phyloP scores from a whole-genome alignment of 2,329 filamentous ascomycete species.

The Colletotrichum camelliae region DNA sequence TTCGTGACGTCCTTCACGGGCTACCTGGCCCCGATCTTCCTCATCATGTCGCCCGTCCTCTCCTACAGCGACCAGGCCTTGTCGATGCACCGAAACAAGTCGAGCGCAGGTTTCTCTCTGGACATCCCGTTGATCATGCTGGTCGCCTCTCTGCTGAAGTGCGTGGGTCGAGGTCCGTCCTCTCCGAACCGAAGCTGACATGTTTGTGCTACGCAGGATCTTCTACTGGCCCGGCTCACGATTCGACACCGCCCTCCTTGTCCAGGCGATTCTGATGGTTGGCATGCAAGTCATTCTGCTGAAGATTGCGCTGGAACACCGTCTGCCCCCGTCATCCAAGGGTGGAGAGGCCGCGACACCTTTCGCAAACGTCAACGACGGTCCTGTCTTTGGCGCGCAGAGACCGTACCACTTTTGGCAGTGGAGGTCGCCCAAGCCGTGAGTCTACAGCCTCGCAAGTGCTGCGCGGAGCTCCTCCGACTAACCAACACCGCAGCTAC shows the following conservation, averaged over 20 bases:
- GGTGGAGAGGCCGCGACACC: slow-evolving; percentile 66
- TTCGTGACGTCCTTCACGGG: slow-evolving; percentile 53
- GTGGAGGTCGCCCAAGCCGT: slow-evolving; percentile 75
- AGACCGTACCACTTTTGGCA: slow-evolving; percentile 84
- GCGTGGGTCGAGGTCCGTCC: slow-evolving; percentile 21
- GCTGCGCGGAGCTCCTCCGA: not conserved
- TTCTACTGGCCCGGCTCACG: slow-evolving; percentile 73
- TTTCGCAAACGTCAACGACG: slow-evolving; percentile 60
- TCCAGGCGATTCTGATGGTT: slow-evolving; percentile 72
- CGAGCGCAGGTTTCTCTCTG: slow-evolving; percentile 72
- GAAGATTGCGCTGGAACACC: slow-evolving; percentile 72
- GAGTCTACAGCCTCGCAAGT: slow-evolving; percentile 31
- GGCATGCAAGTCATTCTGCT: slow-evolving; percentile 66
- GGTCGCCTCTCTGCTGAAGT: slow-evolving; percentile 70
- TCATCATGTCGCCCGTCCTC: slow-evolving; percentile 67
- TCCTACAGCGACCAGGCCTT: slow-evolving; percentile 71
- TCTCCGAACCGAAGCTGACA: slow-evolving; percentile 12
- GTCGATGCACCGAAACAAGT: slow-evolving; percentile 68
- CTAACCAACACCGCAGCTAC: slow-evolving; percentile 55
- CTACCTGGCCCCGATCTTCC: slow-evolving; percentile 66
- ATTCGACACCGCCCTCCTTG: slow-evolving; percentile 67
- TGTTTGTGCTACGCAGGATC: slow-evolving; percentile 49
- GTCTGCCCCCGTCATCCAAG: slow-evolving; percentile 63
- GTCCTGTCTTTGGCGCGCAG: slow-evolving; percentile 40
- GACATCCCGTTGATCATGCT: slow-evolving; percentile 78